Evolutionary conservation across 2,329 filamentous ascomycete species (phyloP).

Genomic region (Aspergillus texensis): DNA sequence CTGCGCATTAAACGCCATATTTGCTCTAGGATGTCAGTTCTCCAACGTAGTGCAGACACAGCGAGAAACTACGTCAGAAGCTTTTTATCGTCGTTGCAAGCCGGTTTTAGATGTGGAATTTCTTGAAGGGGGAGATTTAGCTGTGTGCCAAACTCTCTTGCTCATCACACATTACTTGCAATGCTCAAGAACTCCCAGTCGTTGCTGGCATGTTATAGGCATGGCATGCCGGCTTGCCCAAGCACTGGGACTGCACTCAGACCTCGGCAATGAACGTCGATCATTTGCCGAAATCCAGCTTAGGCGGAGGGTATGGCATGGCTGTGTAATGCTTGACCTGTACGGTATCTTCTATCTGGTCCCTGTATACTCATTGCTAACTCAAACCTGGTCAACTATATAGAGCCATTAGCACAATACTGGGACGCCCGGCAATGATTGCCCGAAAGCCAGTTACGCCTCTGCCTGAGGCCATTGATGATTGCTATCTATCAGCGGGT

Average conservation of each 20-base stretch:
- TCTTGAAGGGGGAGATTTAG: slow-evolving; percentile 3
- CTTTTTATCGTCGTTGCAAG: slow-evolving; percentile 4
- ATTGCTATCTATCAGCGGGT: background rate
- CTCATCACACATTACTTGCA: background rate
- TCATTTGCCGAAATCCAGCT: slow-evolving; percentile 4
- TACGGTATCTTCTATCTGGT: background rate
- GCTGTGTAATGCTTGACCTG: slow-evolving; percentile 8
- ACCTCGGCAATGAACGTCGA: background rate
- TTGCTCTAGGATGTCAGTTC: slow-evolving; percentile 4
- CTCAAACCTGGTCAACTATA: background rate
- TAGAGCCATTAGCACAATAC: slow-evolving; percentile 4
- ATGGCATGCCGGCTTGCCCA: slow-evolving; percentile 1
- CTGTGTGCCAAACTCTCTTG: background rate
- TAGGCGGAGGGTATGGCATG: slow-evolving; percentile 8
- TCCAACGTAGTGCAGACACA: background rate
- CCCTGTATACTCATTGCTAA: background rate
- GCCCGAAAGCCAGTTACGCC: background rate
- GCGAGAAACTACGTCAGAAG: background rate
- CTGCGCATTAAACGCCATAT: background rate
- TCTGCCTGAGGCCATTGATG: background rate
- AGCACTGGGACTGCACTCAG: background rate
- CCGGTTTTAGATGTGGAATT: slow-evolving; percentile 2
- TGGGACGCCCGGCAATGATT: slow-evolving; percentile 4
- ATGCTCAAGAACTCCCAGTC: slow-evolving; percentile 1
- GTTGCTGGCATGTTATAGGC: slow-evolving; percentile 4